phyloP scores from a whole-genome alignment of 768 basidiomycete genomes.

The Hysterangium stoloniferum region DNA sequence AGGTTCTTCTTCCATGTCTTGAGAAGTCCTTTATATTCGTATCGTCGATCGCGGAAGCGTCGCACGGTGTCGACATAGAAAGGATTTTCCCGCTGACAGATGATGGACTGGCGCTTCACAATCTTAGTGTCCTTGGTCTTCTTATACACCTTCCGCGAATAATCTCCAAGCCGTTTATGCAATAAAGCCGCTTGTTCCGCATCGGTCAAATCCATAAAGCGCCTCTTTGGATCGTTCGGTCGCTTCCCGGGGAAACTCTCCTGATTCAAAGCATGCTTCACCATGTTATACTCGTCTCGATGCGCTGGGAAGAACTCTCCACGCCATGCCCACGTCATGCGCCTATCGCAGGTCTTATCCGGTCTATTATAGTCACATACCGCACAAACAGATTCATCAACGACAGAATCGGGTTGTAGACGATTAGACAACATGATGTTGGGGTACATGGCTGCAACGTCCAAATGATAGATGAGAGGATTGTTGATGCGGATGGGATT shows the following conservation, averaged over 20 bases:
- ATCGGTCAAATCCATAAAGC: conserved; percentile 74
- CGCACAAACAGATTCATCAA: conserved; percentile 93
- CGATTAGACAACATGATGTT: conserved; percentile 99
- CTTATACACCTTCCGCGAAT: conserved; percentile 97
- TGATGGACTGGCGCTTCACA: conserved; percentile 87
- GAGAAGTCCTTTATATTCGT: conserved; percentile 96
- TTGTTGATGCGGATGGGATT: conserved; percentile 82
- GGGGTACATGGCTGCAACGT: conserved; percentile 99
- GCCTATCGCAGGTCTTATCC: conserved; percentile 88
- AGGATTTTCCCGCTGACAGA: conserved; percentile 96
- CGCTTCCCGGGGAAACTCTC: conserved; percentile 83
- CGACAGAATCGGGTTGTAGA: conserved; percentile 95
- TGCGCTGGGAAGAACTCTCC: conserved; percentile 98
- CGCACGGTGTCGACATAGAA: conserved; percentile 99
- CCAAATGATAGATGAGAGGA: conserved; percentile 96
- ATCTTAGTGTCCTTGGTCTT: conserved; percentile 97
- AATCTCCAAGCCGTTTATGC: conserved; percentile 96
- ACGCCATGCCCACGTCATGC: conserved; percentile 97
- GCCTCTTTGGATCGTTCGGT: conserved; percentile 63
- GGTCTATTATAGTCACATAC: conserved; percentile 98
- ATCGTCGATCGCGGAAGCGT: conserved; percentile 92
- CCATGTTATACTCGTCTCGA: conserved; percentile 98
- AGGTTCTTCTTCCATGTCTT: conserved; percentile 99
- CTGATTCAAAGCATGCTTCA: conserved; percentile 91
- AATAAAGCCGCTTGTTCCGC: conserved; percentile 87